These are phyloP conservation scores for Infundibulicybe gibba DNA, from an alignment of 768 basidiomycete genomes.

Conservation along the genomic window DNA sequence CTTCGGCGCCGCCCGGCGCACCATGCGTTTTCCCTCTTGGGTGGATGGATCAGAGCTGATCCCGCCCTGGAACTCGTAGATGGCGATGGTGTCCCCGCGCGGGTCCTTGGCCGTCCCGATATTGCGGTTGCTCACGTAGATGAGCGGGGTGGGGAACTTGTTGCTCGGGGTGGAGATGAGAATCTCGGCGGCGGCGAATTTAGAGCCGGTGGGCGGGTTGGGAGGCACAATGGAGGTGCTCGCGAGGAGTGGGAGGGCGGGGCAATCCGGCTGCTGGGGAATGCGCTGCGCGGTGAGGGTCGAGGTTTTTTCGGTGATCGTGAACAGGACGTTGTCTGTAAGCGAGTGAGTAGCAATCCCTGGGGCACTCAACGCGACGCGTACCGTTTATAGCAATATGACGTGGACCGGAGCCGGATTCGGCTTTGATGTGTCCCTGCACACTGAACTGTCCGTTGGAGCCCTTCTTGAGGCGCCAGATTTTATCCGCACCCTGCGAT, in stretches of 20 bases:
- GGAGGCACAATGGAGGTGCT: constrained; percentile 41
- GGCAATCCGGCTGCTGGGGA: constrained; percentile 44
- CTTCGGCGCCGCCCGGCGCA: constrained; percentile 2
- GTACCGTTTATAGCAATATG: constrained; percentile 36
- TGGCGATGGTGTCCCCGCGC: constrained; percentile 54
- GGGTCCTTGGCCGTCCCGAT: constrained; percentile 39
- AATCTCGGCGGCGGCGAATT: constrained; percentile 51
- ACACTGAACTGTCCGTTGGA: constrained; percentile 44
- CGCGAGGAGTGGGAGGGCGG: constrained; percentile 37
- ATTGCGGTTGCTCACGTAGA: constrained; percentile 60
- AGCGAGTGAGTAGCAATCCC: background rate
- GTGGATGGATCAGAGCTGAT: constrained; percentile 1
- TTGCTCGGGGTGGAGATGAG: constrained; percentile 40
- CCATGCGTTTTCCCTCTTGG: constrained; percentile 11
- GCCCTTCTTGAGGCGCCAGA: constrained; percentile 54
- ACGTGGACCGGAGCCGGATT: constrained; percentile 63
- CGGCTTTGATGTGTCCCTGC: constrained; percentile 58
- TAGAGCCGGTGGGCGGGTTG: constrained; percentile 31
- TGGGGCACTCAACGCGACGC: background rate
- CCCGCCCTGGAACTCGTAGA: constrained; percentile 39
- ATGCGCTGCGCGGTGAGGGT: constrained; percentile 50
- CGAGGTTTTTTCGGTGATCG: constrained; percentile 48
- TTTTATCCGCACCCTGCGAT: constrained; percentile 58
- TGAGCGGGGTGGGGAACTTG: constrained; percentile 39
- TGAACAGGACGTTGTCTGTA: constrained; percentile 45